Evolutionary conservation across 2,329 filamentous ascomycete species (phyloP), one percentile per base, ranked within the genome.

Genomic region (Sarocladiaceae sp.): DNA sequence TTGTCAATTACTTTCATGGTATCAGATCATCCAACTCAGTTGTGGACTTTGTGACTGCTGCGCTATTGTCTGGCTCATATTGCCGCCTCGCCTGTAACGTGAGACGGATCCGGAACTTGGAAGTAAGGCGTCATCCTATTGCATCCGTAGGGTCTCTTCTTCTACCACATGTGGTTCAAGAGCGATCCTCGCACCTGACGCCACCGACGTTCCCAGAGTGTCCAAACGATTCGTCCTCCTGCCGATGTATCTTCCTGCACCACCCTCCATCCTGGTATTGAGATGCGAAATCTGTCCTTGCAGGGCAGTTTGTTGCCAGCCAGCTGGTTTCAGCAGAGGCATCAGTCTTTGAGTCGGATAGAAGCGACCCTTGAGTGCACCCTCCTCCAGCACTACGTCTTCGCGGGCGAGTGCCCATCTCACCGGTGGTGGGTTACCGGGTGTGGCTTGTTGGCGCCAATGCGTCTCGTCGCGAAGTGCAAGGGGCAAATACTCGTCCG

Each of bases 311-410:
- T 63, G 62, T 36, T 72, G 63, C 53, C 71, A 73, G 4, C 62
- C 64, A 1, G 59, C 60, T 10, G 68, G 66, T 36, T 77, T 69
- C 51, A 82, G 65, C 52, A 81, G 72, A 15, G 72, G 71, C 64
- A 80, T 75, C 31, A 83, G 68, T 53, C 72, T 70, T 53, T 73
- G 66, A n/a, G 76, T 77, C 15, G 79, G 75, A 65, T 83, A 83
- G 65, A 82, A 82, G n/a, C 80, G 71, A 49, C 80, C 80, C 53
- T 72, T 70, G 49, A 83, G 70, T 20, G 70, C 68, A 13, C 62
- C 60, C 58, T 81, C 78, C 55, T 74, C 71, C 18, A 79, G 61
- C 40, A 71, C 66, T n/a, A 67, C 64, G 56, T 75, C 73, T 54
- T 77, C 74, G 55, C 68, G 68, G 25, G 74, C 66, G 37, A 78